These are phyloP conservation scores for Clavispora asparagi DNA, from an alignment of 805 yeast species.

Conservation along the genomic window DNA sequence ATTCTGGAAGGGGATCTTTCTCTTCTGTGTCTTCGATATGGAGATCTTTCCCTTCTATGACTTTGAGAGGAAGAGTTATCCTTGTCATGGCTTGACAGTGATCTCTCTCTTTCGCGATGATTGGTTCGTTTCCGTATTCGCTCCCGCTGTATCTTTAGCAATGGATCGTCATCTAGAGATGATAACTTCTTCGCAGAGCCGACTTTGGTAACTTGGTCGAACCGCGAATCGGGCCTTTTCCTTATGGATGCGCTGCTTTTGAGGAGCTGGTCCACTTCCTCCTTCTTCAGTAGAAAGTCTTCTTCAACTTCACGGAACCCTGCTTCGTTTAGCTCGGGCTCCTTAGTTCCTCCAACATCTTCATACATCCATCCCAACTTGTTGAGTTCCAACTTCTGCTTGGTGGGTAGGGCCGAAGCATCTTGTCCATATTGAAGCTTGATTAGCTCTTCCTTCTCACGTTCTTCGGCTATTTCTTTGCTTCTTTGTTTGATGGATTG, in stretches of 20 bases:
- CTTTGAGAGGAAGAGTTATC: neutral
- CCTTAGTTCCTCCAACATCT: slow-evolving; percentile 30
- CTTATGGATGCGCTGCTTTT: slow-evolving; percentile 48
- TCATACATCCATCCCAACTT: slow-evolving; percentile 88
- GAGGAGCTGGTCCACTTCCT: slow-evolving; percentile 46
- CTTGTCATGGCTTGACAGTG: neutral
- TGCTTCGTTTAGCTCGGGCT: slow-evolving; percentile 26
- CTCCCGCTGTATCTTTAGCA: slow-evolving; percentile 36
- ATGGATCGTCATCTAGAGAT: slow-evolving; percentile 44
- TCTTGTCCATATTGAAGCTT: slow-evolving; percentile 41
- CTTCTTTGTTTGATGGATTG: slow-evolving; percentile 58
- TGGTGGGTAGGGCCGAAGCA: slow-evolving; percentile 27
- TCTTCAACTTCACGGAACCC: slow-evolving; percentile 30
- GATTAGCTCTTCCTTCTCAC: slow-evolving; percentile 52
- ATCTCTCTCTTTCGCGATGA: neutral
- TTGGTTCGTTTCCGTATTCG: slow-evolving; percentile 12
- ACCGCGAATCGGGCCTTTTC: slow-evolving; percentile 15
- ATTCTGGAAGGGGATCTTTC: slow-evolving; percentile 1
- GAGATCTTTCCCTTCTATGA: neutral
- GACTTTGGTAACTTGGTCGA: slow-evolving; percentile 19
- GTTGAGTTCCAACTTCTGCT: slow-evolving; percentile 32
- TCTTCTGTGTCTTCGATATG: neutral
- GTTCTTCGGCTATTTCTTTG: slow-evolving; percentile 57
- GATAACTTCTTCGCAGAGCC: slow-evolving; percentile 18
- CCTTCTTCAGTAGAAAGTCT: slow-evolving; percentile 26